Evolutionary conservation across 2,329 filamentous ascomycete species (phyloP).

Genomic region (Colletotrichum higginsianum): DNA sequence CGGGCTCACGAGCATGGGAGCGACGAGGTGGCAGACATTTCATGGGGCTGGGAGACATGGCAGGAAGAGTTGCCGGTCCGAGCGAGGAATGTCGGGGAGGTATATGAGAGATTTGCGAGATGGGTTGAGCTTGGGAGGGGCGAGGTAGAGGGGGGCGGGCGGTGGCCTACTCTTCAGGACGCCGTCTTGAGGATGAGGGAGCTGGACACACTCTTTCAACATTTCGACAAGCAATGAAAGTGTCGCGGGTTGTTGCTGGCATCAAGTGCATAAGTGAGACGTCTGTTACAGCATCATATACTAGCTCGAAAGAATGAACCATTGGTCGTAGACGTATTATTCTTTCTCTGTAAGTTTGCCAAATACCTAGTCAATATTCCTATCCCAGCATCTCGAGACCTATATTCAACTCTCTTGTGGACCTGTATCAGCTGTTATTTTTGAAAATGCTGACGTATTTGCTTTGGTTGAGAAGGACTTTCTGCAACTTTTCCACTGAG

Average conservation of each 20-base stretch:
- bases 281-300: not conserved
- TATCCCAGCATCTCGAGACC: too few relatives aligned
- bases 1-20: conserved; percentile 66
- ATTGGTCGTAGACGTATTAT: not conserved
- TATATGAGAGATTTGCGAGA: conserved; percentile 71
- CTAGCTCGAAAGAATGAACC: not conserved
- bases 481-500: not conserved
- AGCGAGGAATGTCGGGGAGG: conserved; percentile 64
- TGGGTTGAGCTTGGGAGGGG: conserved; percentile 37
- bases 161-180: conserved; percentile 56
- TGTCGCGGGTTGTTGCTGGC: not conserved
- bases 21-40: conserved; percentile 58
- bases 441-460: not conserved
- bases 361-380: not conserved
- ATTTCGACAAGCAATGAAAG: not conserved
- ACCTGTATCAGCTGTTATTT: not conserved
- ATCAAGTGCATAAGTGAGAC: not conserved
- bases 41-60: conserved; percentile 62
- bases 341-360: not conserved
- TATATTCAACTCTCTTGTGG: not conserved
- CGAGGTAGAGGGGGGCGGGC: conserved; percentile 43
- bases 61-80: conserved; percentile 61
- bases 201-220: conserved; percentile 53
- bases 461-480: not conserved
- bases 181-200: conserved; percentile 64